These are phyloP conservation scores for Alternaria sp. DNA, from an alignment of 2,329 filamentous ascomycete species.

Conservation along the genomic window DNA sequence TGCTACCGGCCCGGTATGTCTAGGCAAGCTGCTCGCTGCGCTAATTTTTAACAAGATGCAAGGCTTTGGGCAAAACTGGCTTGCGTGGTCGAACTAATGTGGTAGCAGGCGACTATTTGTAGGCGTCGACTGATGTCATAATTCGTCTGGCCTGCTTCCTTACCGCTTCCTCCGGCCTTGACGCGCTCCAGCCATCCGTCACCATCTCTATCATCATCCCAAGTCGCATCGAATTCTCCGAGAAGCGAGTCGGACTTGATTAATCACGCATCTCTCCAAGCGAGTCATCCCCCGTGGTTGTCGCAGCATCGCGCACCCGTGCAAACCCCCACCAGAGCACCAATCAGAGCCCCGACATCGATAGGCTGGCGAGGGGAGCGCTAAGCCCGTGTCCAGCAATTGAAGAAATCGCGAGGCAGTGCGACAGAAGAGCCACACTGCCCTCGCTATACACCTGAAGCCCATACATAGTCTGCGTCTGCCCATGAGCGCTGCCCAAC, in stretches of 20 bases:
- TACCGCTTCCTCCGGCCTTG: conserved; percentile 14
- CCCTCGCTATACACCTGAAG: conserved; percentile 1
- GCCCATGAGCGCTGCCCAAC: conserved; percentile 39
- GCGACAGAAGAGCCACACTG: conserved; percentile 27
- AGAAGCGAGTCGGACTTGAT: background rate
- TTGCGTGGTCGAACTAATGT: conserved; percentile 8
- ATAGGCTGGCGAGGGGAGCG: conserved; percentile 42
- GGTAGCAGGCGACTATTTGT: conserved; percentile 6
- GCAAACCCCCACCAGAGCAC: conserved; percentile 22
- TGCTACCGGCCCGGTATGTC: background rate
- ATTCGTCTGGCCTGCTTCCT: conserved; percentile 13
- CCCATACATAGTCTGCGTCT: background rate
- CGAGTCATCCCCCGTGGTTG: conserved; percentile 16
- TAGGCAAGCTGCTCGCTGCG: background rate
- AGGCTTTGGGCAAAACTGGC: conserved; percentile 1
- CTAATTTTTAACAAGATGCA: conserved; percentile 1
- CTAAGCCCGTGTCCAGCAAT: conserved; percentile 44
- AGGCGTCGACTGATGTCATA: conserved; percentile 16
- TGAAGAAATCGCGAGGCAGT: conserved; percentile 43
- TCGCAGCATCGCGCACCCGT: conserved; percentile 19
- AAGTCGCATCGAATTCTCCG: conserved; percentile 7
- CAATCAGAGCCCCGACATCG: conserved; percentile 37
- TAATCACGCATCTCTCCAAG: conserved; percentile 6
- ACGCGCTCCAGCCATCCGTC: conserved; percentile 3
- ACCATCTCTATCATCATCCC: background rate